A percentile compares a stretch with the other conserved stretches of the same genome.
These are phyloP conservation scores for Haplosporangium sp. DNA, from an alignment of 371 early-diverging fungal genomes.

Conservation along the genomic window DNA sequence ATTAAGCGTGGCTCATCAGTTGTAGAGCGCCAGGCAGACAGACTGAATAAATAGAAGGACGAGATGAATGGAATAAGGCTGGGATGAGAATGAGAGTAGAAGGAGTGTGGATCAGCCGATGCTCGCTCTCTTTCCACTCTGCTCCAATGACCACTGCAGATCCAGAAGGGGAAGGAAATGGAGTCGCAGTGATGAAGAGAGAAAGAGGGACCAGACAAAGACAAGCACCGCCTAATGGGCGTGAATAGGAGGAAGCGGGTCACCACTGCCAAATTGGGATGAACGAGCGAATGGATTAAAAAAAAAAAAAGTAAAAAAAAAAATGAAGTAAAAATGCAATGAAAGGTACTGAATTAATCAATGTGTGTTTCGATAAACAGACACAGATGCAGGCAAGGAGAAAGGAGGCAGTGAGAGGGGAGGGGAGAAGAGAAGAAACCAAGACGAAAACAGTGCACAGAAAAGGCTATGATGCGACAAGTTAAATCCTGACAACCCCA, in stretches of 20 bases:
- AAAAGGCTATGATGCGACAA: neutral
- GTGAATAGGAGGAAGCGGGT: neutral
- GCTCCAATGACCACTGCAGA: neutral
- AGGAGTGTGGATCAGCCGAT: slow-evolving; percentile 1
- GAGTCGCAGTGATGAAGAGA: neutral
- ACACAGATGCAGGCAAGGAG: neutral
- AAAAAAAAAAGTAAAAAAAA: neutral
- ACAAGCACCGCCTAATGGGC: neutral
- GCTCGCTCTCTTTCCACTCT: neutral
- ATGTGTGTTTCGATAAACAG: neutral
- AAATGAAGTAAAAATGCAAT: too few relatives aligned
- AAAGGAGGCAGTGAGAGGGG: neutral
- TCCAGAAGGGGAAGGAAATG: neutral
- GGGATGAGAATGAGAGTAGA: slow-evolving; percentile 9
- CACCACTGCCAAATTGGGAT: neutral
- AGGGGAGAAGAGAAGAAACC: neutral
- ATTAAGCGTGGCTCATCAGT: neutral
- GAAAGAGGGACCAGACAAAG: neutral
- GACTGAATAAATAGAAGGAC: neutral
- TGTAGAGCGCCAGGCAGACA: neutral
- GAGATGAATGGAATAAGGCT: neutral
- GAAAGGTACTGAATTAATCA: neutral
- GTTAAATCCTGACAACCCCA: slow-evolving; percentile 8
- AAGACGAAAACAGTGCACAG: slow-evolving; percentile 1
- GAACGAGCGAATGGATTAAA: slow-evolving; percentile 4